Evolutionary conservation across 2,329 filamentous ascomycete genomes (phyloP).

Genomic region (Colletotrichum cuscutae): DNA sequence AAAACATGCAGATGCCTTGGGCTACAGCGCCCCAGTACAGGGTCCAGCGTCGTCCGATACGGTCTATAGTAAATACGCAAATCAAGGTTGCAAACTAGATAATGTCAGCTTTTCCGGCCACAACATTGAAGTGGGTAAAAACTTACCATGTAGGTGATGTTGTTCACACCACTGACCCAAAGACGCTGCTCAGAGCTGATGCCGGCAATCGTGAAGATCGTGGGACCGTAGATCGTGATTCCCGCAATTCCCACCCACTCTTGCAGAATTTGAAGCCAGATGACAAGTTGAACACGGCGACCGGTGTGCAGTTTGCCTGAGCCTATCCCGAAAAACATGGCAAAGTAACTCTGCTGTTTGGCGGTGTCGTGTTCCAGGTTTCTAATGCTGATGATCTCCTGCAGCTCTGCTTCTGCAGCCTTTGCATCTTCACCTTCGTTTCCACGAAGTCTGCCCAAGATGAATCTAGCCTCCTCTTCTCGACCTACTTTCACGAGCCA

Average conservation of each 20-base stretch:
- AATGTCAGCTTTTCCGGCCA: background rate
- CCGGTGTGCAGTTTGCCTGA: conserved; percentile 74
- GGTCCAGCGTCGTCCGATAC: conserved; percentile 75
- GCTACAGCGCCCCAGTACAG: conserved; percentile 74
- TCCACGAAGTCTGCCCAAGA: conserved; percentile 73
- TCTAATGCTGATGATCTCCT: conserved; percentile 67
- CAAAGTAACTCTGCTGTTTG: conserved; percentile 66
- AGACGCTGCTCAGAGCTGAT: conserved; percentile 69
- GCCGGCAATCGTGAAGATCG: conserved; percentile 75
- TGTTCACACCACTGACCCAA: conserved; percentile 70
- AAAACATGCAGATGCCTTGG: conserved; percentile 74
- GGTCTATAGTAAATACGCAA: conserved; percentile 76
- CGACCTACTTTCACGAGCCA: conserved; percentile 75
- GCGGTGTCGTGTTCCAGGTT: conserved; percentile 71
- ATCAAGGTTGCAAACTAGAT: conserved; percentile 68
- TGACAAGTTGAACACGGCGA: conserved; percentile 74
- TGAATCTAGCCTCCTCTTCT: conserved; percentile 73
- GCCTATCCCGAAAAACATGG: conserved; percentile 75
- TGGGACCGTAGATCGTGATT: conserved; percentile 69
- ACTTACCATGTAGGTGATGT: conserved; percentile 58
- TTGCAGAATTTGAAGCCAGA: conserved; percentile 79
- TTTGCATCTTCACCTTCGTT: conserved; percentile 52
- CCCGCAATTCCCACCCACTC: conserved; percentile 78
- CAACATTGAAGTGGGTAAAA: background rate
- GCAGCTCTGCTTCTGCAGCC: conserved; percentile 69